Evolutionary conservation across 331 rosid species (phyloP), one percentile per base, ranked within the genome.

Genomic region (Erythrophleum ivorense): DNA sequence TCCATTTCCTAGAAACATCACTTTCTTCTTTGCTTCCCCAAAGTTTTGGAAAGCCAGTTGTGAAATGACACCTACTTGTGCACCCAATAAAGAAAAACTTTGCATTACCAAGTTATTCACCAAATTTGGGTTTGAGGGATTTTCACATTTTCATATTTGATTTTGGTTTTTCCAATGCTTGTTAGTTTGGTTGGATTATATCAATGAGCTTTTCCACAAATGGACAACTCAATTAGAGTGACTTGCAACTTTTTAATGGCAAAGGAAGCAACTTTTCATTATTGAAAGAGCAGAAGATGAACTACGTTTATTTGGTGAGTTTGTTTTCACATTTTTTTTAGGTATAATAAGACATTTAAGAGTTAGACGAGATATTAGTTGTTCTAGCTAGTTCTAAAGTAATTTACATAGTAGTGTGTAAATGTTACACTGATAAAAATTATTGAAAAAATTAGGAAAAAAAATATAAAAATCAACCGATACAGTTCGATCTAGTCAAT

Each of bases 21-120:
- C 84, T 84, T 75, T 71, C 83, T 81, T 79, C 59, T 85, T 63
- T 85, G 73, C 76, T 75, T 65, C 73, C 81, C 58, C 81, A 79
- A 71, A 71, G 79, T 76, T 38, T 74, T 69, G 45, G 75, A 71
- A 78, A 85, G 81, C 89, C 77, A 80, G 59, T 81, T 78, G 80
- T 76, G 76, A 84, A 76, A 54, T 80, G 62, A 76, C 76, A 81
- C 80, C 70, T 38, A 80, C 74, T 72, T 70, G 79, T 74, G 72
- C 81, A 78, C 82, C 71, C 70, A 45, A 40, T 64, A 57, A 82
- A 49, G 62, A 21, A 36, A 36, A 80, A 53, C 77, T 77, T 85
- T 81, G 33, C 38, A 70, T 31, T 78, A 9, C 8, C 75, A 67
- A 65, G 76, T 76, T 49, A 74, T 58, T 82, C 49, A 70, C 43